Evolutionary conservation across 2,329 filamentous ascomycete genomes (phyloP), one percentile per base, ranked within the genome.

Genomic region (Fusarium armeniacum): DNA sequence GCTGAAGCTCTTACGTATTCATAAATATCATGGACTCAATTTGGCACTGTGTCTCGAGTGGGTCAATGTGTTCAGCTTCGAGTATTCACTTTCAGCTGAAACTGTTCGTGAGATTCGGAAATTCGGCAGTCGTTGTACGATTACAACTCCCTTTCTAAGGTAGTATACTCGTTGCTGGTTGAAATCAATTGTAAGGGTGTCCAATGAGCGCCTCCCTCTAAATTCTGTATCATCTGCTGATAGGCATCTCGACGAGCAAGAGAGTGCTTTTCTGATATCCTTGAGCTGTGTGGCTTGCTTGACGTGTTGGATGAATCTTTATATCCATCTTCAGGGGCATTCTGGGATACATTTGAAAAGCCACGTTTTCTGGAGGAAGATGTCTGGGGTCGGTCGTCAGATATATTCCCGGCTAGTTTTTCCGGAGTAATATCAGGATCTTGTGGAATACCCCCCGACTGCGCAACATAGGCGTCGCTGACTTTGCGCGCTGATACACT

Each of bases 141-240:
- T 73, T 68, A 81, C 5, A 82, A 73, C 26, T 81, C 80, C 33
- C 63, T 54, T 6, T 82, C 81, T 12, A 54, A 52, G 2, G 38
- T 44, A 1, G 74, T 78, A 49, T 82, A 78, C 35, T 79, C 71
- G 24, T 76, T 68, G 32, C 65, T 77, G 1, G 78, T 80, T 0
- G 79, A 81, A 32, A 83, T 70, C 12, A 82, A 69, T 4, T 70
- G 64, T 11, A 81, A 75, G 0, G 76, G 47, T 5, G 52, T 62
- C 79, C 81, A 82, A 3, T 22, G 18, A 26, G 68, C 66, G 8
- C 67, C 73, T 8, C 72, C 71, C 9, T 60, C 54, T 7, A 74
- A 52, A 33, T 79, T 78, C 20, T 66, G 63, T 0, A 78, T 56
- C 75, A 80, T 81, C n/a, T 67, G 69, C 9, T 58, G 43, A 45